Conservation (phyloP, 495 filamentous ascomycete genomes). For the Xylaria longipes region DNA sequence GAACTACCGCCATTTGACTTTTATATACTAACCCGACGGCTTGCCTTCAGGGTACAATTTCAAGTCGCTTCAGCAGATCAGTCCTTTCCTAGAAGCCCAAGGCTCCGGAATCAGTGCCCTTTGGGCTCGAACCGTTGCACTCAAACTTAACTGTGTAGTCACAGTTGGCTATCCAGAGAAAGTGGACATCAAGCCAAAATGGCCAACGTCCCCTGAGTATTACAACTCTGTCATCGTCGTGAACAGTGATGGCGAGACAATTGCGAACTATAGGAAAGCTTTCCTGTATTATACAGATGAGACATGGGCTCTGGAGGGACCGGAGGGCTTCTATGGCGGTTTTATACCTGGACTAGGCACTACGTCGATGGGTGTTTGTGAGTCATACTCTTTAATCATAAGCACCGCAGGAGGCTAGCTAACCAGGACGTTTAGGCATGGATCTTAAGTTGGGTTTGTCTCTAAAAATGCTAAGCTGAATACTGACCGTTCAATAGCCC, state of each 20-base stretch:
- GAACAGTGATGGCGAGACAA: constrained; percentile 69
- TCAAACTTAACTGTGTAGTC: constrained; percentile 77
- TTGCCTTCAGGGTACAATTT: constrained; percentile 82
- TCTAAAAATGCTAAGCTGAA: constrained; percentile 8
- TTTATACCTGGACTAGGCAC: constrained; percentile 59
- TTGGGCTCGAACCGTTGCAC: constrained; percentile 81
- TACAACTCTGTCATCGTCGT: constrained; percentile 90
- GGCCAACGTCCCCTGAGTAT: constrained; percentile 53
- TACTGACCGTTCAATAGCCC: constrained; percentile 49
- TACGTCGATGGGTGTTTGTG: constrained; percentile 88
- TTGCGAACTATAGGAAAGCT: constrained; percentile 86
- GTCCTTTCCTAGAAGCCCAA: constrained; percentile 80
- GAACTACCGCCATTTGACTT: background rate
- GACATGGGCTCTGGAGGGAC: constrained; percentile 84
- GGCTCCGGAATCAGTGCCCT: constrained; percentile 72
- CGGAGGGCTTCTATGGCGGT: constrained; percentile 63
- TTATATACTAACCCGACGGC: constrained; percentile 28
- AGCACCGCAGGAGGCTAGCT: constrained; percentile 8
- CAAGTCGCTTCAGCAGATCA: constrained; percentile 75
- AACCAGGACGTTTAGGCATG: constrained; percentile 56
- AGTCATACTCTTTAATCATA: constrained; percentile 56
- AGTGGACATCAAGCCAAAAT: constrained; percentile 51
- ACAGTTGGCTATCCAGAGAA: constrained; percentile 89
- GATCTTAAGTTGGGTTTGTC: constrained; percentile 64
- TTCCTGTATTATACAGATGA: constrained; percentile 93